These are phyloP conservation scores for Diaporthe ilicicola DNA, from an alignment of 2,329 filamentous ascomycete species.

Conservation along the genomic window DNA sequence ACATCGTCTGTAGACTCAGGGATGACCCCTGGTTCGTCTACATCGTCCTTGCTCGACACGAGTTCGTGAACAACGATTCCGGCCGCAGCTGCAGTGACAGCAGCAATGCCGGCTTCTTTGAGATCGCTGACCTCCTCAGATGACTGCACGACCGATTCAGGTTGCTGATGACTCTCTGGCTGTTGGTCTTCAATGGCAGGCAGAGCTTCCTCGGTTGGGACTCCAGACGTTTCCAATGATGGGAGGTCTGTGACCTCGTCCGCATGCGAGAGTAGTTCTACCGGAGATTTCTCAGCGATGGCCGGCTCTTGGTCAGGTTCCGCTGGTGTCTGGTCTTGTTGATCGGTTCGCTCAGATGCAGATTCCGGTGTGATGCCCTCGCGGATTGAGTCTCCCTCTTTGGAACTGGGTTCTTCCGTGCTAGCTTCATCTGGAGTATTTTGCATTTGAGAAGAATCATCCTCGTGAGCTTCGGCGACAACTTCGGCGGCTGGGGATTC, in stretches of 20 bases:
- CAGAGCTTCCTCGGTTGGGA: background rate
- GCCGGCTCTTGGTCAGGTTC: background rate
- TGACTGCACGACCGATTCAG: background rate
- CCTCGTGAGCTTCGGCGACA: background rate
- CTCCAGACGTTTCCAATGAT: background rate
- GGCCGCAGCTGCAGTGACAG: slow-evolving; percentile 9
- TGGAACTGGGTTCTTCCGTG: background rate
- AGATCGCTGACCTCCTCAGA: background rate
- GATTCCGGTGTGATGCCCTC: background rate
- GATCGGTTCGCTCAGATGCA: background rate
- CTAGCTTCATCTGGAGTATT: background rate
- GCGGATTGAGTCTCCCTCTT: background rate
- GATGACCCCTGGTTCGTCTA: background rate
- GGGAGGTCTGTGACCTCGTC: too few relatives aligned
- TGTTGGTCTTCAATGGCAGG: background rate
- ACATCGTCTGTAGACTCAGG: background rate
- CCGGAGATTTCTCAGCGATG: background rate
- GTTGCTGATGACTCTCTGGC: background rate
- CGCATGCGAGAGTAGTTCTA: background rate
- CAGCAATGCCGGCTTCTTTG: background rate
- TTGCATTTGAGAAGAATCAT: background rate
- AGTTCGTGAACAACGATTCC: slow-evolving; percentile 11
- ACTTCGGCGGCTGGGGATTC: background rate
- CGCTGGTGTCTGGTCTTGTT: background rate
- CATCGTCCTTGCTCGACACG: background rate